Conservation (phyloP, 768 basidiomycete species). For the Hydnomerulius pinastri region DNA sequence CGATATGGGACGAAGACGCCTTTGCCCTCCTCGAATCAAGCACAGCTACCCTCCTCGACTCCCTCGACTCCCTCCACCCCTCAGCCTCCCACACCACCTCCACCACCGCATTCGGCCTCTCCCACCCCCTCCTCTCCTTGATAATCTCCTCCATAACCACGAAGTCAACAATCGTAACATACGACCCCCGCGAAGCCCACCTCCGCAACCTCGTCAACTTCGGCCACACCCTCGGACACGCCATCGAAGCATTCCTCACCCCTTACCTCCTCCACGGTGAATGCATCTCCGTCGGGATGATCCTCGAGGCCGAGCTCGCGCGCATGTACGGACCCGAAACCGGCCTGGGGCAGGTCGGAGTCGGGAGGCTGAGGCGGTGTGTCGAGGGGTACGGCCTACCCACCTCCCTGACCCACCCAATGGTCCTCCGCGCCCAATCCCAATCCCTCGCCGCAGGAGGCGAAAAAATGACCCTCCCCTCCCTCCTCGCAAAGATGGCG, state of each 20-base stretch:
- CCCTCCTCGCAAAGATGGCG: conserved; percentile 88
- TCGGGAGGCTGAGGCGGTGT: conserved; percentile 86
- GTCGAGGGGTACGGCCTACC: conserved; percentile 92
- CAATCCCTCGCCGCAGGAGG: conserved; percentile 23
- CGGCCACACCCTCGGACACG: conserved; percentile 97
- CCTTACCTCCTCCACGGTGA: conserved; percentile 95
- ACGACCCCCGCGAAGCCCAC: conserved; percentile 95
- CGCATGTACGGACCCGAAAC: conserved; percentile 66
- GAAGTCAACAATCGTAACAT: conserved; percentile 95
- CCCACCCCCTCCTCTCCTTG: conserved; percentile 87
- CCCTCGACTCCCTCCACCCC: conserved; percentile 65
- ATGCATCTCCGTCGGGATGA: conserved; percentile 94
- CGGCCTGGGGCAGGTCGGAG: conserved; percentile 85
- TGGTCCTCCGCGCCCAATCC: conserved; percentile 45
- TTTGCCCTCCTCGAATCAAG: conserved; percentile 88
- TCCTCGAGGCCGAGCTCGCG: conserved; percentile 93
- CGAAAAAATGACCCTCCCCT: no score
- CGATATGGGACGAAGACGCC: conserved; percentile 95
- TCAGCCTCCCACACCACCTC: conserved; percentile 60
- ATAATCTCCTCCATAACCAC: conserved; percentile 93
- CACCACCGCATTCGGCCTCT: no score
- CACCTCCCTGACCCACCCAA: conserved; percentile 74
- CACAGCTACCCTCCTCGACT: conserved; percentile 81
- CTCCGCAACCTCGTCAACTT: conserved; percentile 99
- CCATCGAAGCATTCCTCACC: conserved; percentile 94